phyloP scores from a whole-genome alignment of 257 asterid species.

The Asclepias syriaca region DNA sequence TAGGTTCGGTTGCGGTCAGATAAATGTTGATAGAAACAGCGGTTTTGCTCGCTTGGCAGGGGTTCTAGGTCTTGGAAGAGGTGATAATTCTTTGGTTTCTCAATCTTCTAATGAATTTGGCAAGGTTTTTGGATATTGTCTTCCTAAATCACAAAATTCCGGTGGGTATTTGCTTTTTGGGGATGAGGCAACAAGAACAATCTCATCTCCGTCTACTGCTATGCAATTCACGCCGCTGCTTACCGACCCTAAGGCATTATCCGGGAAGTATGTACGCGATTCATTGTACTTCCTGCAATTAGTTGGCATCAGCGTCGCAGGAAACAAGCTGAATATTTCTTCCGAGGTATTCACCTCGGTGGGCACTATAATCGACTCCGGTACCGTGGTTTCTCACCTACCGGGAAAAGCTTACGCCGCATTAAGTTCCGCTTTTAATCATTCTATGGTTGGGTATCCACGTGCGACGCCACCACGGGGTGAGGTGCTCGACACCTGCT shows the following conservation, averaged over 20 bases:
- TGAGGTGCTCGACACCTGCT: slow-evolving; percentile 59
- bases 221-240: neutral
- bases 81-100: slow-evolving; percentile 6
- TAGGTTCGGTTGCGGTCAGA: slow-evolving; percentile 9
- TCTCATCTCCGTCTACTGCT: neutral
- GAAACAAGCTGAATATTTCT: neutral
- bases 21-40: fast-evolving
- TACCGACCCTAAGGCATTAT: neutral
- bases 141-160: neutral
- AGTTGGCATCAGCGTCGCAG: slow-evolving; percentile 15
- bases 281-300: slow-evolving; percentile 4
- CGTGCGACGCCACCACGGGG: slow-evolving; percentile 31
- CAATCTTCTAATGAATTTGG: neutral
- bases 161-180: neutral
- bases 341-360: neutral
- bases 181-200: neutral
- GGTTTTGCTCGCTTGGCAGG: neutral
- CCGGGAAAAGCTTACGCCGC: slow-evolving; percentile 41
- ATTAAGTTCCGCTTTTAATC: slow-evolving; percentile 34
- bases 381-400: slow-evolving; percentile 60
- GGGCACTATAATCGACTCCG: slow-evolving; percentile 62
- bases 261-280: neutral
- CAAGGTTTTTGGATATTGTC: slow-evolving; percentile 9
- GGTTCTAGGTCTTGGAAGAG: slow-evolving; percentile 15
- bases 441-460: slow-evolving; percentile 36